These are phyloP conservation scores for Globisporangium takayamanum DNA, from an alignment of 352 stramenopile species.

Conservation along the genomic window DNA sequence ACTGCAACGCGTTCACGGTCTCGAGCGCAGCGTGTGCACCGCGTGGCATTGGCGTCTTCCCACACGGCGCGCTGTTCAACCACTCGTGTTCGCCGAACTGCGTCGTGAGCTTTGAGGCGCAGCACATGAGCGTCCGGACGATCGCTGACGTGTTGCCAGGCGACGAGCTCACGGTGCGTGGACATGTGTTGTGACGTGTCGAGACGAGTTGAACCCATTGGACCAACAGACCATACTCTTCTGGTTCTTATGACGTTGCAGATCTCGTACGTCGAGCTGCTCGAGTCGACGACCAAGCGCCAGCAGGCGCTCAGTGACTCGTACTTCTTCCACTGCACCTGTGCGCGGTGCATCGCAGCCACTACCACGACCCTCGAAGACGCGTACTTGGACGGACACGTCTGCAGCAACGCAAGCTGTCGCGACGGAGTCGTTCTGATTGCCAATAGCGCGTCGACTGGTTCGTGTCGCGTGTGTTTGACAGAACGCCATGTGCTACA, in stretches of 20 bases:
- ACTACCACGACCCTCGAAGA: constrained; percentile 19
- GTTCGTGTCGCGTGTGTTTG: constrained; percentile 22
- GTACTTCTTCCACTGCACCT: constrained; percentile 71
- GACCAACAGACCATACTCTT: background rate
- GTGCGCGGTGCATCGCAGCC: constrained; percentile 19
- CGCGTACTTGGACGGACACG: constrained; percentile 34
- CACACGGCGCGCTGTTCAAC: constrained; percentile 59
- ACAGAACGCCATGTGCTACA: constrained; percentile 2
- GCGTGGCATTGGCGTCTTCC: constrained; percentile 64
- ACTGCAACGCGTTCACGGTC: constrained; percentile 80
- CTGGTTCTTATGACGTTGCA: background rate
- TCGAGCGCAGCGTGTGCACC: constrained; percentile 35
- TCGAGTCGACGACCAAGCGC: constrained; percentile 36
- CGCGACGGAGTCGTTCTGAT: constrained; percentile 15
- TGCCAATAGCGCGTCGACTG: background rate
- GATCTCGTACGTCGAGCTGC: constrained; percentile 67
- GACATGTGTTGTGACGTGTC: background rate
- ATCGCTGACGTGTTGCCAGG: constrained; percentile 31
- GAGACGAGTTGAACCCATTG: background rate
- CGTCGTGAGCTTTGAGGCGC: constrained; percentile 50
- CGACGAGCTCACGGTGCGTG: constrained; percentile 50
- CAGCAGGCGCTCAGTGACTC: constrained; percentile 32
- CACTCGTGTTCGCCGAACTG: constrained; percentile 73
- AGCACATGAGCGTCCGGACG: constrained; percentile 39
- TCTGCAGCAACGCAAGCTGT: constrained; percentile 19